These are phyloP conservation scores for Eucalyptus regnans DNA, from an alignment of 345 rosid genomes.

Conservation along the genomic window DNA sequence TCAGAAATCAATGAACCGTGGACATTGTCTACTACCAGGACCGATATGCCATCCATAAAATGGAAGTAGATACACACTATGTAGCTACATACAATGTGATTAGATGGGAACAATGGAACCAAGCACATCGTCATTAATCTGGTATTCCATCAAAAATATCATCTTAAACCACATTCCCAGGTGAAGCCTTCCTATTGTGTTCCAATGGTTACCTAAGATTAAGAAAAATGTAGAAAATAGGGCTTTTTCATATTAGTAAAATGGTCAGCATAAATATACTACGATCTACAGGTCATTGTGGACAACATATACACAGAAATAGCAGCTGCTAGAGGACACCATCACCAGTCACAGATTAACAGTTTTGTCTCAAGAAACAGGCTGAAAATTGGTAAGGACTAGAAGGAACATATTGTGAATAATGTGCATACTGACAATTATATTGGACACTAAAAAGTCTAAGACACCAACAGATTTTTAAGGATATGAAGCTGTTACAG, in stretches of 20 bases:
- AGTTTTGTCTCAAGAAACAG: neutral
- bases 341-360: neutral
- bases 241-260: neutral
- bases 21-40: no score
- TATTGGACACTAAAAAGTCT: neutral
- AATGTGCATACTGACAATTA: neutral
- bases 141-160: neutral
- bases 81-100: neutral
- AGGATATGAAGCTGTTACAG: neutral
- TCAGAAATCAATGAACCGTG: neutral
- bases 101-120: neutral
- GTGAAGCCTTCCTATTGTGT: neutral
- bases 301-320: neutral
- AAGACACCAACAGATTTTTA: neutral
- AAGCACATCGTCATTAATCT: neutral
- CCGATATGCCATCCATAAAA: neutral
- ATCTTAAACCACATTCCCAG: neutral
- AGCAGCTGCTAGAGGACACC: neutral
- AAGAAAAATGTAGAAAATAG: neutral
- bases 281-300: neutral
- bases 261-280: neutral
- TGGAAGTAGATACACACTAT: neutral
- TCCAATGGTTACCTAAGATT: neutral
- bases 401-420: neutral
- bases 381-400: neutral